A percentile compares a stretch with the other conserved stretches of the same genome.
phyloP scores from a whole-genome alignment of 208 protist species.

The Strigomonas oncopelti region DNA sequence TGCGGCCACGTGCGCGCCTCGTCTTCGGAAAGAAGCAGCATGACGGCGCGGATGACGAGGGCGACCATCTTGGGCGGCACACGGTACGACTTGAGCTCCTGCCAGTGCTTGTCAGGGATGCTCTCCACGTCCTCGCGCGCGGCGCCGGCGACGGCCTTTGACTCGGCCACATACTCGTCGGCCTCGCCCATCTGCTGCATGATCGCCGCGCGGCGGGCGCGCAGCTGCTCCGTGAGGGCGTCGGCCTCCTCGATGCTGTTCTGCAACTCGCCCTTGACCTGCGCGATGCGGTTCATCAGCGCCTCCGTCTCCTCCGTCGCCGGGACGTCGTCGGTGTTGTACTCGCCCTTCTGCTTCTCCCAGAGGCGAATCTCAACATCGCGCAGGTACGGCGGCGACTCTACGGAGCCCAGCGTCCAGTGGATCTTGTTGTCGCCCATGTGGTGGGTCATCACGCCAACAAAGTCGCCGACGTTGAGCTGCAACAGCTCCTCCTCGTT shows the following conservation, averaged over 20 bases:
- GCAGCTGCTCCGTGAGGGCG: slow-evolving; percentile 60
- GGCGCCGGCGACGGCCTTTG: slow-evolving; percentile 46
- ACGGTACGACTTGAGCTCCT: slow-evolving; percentile 87
- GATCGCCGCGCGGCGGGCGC: slow-evolving; percentile 44
- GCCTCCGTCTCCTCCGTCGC: slow-evolving; percentile 45
- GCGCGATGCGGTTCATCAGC: slow-evolving; percentile 51
- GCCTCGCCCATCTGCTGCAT: slow-evolving; percentile 53
- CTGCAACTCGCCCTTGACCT: slow-evolving; percentile 53
- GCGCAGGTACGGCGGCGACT: slow-evolving; percentile 58
- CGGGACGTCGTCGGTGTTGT: slow-evolving; percentile 42
- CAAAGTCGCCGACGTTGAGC: slow-evolving; percentile 71
- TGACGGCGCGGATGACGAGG: slow-evolving; percentile 78
- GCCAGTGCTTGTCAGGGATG: slow-evolving; percentile 77
- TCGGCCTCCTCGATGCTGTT: slow-evolving; percentile 61
- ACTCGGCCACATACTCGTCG: slow-evolving; percentile 63
- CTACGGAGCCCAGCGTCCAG: slow-evolving; percentile 77
- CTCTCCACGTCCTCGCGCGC: slow-evolving; percentile 70
- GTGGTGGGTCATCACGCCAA: slow-evolving; percentile 59
- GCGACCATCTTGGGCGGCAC: slow-evolving; percentile 76
- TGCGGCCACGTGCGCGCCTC: slow-evolving; percentile 68
- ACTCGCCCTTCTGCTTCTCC: slow-evolving; percentile 49
- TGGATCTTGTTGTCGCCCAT: slow-evolving; percentile 50
- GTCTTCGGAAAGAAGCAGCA: slow-evolving; percentile 82
- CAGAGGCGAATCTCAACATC: slow-evolving; percentile 76
- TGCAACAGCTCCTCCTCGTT: slow-evolving; percentile 35